Base-by-base conservation (phyloP, 208 protist species). In the Leishmania guyanensis region DNA sequence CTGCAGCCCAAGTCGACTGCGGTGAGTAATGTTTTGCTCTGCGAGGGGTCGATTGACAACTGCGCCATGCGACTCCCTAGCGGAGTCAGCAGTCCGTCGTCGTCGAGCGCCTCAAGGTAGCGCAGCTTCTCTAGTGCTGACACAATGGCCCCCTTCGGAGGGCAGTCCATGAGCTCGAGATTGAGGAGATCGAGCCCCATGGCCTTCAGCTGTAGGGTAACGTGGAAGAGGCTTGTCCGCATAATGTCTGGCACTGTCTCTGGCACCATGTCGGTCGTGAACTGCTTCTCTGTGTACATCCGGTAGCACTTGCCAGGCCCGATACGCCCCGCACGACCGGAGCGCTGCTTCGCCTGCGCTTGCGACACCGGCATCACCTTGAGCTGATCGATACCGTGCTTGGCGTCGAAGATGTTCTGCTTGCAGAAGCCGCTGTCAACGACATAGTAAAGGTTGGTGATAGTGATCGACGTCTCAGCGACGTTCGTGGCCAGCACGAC, bases 401-500 rank as follows among this genome's bases (percentile, higher is more conserved):
- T 93, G 10, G 99, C 85, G 89, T 99, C 99, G 91, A 99, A 99
- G 65, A 93, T 88, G 86, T 99, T 99, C 88, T 99, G 98, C 91
- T 99, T 99, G 79, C 95, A 98, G 85, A 98, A 99, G 17, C 99
- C 99, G 75, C 98, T 98, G 92, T 99, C 98, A 48, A 99, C 89
- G 43, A 99, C 99, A 91, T 99, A 99, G 90, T 97, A 99, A 74
- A 99, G 97, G 78, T 99, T 99, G 80, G 99, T 98, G 80, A 99
- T 99, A 9, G 99, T 99, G 74, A 99, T 97, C 36, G 98, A 99
- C 26, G 99, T 99, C 89, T 99, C 99, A 17, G 99, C 99, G 81
- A 99, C 99, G 90, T 99, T 99, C 50, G 99, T 99, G 58, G 99
- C 98, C n/a, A 99, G 92, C 68, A 99, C 97, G 33, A 99, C 93